phyloP scores from a whole-genome alignment of 148 eudicot genomes.

The Gaultheria prostrata region DNA sequence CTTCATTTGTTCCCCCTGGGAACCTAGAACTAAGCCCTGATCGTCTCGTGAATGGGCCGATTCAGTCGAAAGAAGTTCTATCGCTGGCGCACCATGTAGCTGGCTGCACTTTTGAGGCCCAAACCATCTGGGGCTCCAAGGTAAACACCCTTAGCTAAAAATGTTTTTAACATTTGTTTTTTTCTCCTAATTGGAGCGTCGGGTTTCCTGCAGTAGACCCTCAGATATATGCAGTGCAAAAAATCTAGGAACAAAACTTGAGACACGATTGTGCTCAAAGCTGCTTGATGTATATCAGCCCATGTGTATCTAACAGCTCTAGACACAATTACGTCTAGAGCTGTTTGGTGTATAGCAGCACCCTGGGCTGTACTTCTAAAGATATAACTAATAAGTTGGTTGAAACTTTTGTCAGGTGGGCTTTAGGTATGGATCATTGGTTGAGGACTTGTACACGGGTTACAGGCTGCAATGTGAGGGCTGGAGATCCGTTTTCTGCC shows the following conservation, averaged over 20 bases:
- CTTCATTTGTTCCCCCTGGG: slow-evolving; percentile 25
- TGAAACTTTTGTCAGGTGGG: slow-evolving; percentile 42
- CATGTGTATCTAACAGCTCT: too few species aligned
- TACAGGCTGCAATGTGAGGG: slow-evolving; percentile 56
- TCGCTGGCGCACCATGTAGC: slow-evolving; percentile 38
- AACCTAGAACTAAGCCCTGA: slow-evolving; percentile 27
- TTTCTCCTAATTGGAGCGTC: too few species aligned
- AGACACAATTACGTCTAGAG: too few species aligned
- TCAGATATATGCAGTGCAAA: too few species aligned
- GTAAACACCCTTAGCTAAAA: slow-evolving; percentile 10
- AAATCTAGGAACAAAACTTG: too few species aligned
- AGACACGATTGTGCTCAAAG: too few species aligned
- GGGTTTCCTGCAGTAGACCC: too few species aligned
- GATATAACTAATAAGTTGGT: not conserved
- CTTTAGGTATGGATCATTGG: slow-evolving; percentile 61
- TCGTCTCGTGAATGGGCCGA: slow-evolving; percentile 16
- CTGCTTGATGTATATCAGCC: too few species aligned
- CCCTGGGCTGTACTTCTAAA: too few species aligned
- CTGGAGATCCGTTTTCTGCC: slow-evolving; percentile 50
- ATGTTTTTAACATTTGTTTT: too few species aligned
- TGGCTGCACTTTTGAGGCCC: slow-evolving; percentile 27
- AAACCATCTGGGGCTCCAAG: slow-evolving; percentile 45
- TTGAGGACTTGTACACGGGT: slow-evolving; percentile 59
- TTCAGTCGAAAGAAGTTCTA: slow-evolving; percentile 25
- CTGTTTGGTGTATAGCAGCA: too few species aligned